Percentiles rank a stretch among this genome's conserved stretches.
These are phyloP conservation scores for Talaromyces albobiverticillius DNA, from an alignment of 2,329 filamentous ascomycete species.

Conservation along the genomic window DNA sequence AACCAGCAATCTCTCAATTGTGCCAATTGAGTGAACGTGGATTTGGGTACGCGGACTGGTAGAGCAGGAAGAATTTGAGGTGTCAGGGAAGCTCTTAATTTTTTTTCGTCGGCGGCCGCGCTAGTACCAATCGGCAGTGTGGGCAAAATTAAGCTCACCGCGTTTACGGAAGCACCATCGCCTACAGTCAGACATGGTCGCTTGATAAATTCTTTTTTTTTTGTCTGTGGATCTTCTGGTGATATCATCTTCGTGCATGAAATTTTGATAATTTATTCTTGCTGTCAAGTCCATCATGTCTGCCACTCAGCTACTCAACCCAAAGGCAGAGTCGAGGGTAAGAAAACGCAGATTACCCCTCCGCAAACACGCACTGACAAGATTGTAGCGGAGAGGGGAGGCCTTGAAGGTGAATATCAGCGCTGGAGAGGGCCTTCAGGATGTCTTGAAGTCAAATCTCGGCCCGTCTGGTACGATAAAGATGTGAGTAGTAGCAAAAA, in stretches of 20 bases:
- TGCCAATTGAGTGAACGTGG: conserved; percentile 27
- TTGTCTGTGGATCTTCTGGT: conserved; percentile 4
- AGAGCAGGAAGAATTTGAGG: conserved; percentile 26
- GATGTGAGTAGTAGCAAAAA: conserved; percentile 63
- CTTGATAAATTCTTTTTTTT: conserved; percentile 7
- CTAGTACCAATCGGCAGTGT: conserved; percentile 42
- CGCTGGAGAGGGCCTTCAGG: conserved; percentile 85
- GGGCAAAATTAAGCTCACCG: conserved; percentile 39
- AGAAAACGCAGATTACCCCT: conserved; percentile 37
- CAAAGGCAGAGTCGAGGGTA: conserved; percentile 96
- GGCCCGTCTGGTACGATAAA: conserved; percentile 93
- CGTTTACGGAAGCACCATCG: conserved; percentile 28
- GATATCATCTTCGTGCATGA: background rate
- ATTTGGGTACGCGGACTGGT: conserved; percentile 30
- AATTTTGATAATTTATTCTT: background rate
- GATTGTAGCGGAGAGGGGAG: conserved; percentile 81
- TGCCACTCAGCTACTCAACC: conserved; percentile 95
- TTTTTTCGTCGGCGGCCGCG: conserved; percentile 37
- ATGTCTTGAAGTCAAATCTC: conserved; percentile 95
- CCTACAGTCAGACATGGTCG: conserved; percentile 21
- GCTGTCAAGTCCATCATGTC: conserved; percentile 63
- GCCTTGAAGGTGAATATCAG: conserved; percentile 95
- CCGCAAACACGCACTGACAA: conserved; percentile 43
- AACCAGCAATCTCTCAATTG: conserved; percentile 22
- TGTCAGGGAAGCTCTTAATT: conserved; percentile 33